phyloP scores from a whole-genome alignment of 345 rosid genomes.

The Populus deltoides region DNA sequence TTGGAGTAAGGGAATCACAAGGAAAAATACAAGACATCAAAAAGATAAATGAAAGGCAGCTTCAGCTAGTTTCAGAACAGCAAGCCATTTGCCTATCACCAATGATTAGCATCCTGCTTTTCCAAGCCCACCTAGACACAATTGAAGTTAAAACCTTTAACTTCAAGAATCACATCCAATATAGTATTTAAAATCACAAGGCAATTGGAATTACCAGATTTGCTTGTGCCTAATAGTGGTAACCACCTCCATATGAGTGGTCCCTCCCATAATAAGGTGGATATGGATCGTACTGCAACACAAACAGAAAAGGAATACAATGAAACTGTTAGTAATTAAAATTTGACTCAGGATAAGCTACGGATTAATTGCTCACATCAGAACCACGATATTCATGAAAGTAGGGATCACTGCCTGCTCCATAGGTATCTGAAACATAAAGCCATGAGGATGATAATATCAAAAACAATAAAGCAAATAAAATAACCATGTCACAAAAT shows the following conservation, averaged over 20 bases:
- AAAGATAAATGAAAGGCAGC: slow-evolving; percentile 7
- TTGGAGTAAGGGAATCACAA: not conserved
- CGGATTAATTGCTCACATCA: slow-evolving; percentile 40
- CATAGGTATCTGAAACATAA: slow-evolving; percentile 41
- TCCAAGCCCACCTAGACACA: slow-evolving; percentile 40
- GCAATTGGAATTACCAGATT: slow-evolving; percentile 28
- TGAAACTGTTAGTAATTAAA: slow-evolving; percentile 2
- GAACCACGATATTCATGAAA: slow-evolving; percentile 42
- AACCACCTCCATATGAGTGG: slow-evolving; percentile 44
- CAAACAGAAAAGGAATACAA: slow-evolving; percentile 9
- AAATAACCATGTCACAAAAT: slow-evolving; percentile 2
- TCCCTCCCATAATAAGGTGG: slow-evolving; percentile 41
- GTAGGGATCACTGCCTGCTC: slow-evolving; percentile 35
- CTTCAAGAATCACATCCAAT: slow-evolving; percentile 2
- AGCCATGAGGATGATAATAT: slow-evolving; percentile 15
- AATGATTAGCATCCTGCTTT: slow-evolving; percentile 26
- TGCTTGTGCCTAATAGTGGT: slow-evolving; percentile 33
- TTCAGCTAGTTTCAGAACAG: slow-evolving; percentile 23
- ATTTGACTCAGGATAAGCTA: slow-evolving; percentile 7
- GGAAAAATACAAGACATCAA: slow-evolving; percentile 5
- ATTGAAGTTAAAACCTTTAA: slow-evolving; percentile 9
- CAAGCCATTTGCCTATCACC: slow-evolving; percentile 32
- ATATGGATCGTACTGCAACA: slow-evolving; percentile 43
- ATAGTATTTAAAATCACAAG: not conserved
- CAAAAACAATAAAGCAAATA: not conserved